Percentiles rank a stretch among this genome's conserved stretches.
Conservation (phyloP, 495 filamentous ascomycete genomes). For the Daldinia vernicosa region DNA sequence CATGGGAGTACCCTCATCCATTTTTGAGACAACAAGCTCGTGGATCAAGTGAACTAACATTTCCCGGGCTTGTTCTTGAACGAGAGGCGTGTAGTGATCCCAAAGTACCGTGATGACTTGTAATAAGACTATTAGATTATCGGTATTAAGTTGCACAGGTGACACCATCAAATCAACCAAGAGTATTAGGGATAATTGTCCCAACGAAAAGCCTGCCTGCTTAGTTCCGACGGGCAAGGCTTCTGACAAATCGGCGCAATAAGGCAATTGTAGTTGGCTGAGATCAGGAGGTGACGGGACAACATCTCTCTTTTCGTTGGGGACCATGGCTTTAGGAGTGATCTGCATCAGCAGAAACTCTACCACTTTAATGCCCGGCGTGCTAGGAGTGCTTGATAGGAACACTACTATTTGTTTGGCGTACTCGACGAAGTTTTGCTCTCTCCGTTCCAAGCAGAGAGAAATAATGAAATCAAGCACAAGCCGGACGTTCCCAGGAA, state of each 20-base stretch:
- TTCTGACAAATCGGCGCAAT: slow-evolving; percentile 83
- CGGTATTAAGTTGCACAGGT: slow-evolving; percentile 77
- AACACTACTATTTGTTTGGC: slow-evolving; percentile 98
- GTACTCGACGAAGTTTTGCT: slow-evolving; percentile 97
- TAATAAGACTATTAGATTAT: slow-evolving; percentile 83
- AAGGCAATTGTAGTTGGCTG: slow-evolving; percentile 75
- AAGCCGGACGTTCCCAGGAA: slow-evolving; percentile 93
- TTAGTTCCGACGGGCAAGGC: slow-evolving; percentile 89
- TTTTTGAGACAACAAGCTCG: slow-evolving; percentile 89
- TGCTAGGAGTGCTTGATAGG: slow-evolving; percentile 85
- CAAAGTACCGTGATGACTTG: slow-evolving; percentile 94
- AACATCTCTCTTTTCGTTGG: slow-evolving; percentile 78
- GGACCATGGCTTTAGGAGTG: slow-evolving; percentile 88
- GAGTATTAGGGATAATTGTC: slow-evolving; percentile 91
- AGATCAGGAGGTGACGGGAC: slow-evolving; percentile 77
- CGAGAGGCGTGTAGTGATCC: slow-evolving; percentile 95
- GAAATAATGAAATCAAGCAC: slow-evolving; percentile 95
- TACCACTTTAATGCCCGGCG: slow-evolving; percentile 82
- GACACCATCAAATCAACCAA: slow-evolving; percentile 96
- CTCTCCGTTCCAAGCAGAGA: slow-evolving; percentile 88
- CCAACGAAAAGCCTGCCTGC: slow-evolving; percentile 87
- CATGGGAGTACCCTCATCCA: slow-evolving; percentile 74
- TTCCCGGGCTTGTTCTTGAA: slow-evolving; percentile 95
- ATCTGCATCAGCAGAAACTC: slow-evolving; percentile 93
- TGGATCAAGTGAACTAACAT: slow-evolving; percentile 99